Evolutionary conservation across 108 stramenopile species (phyloP), one percentile per base, ranked within the genome.

Genomic region (Cylindrotheca closterium): DNA sequence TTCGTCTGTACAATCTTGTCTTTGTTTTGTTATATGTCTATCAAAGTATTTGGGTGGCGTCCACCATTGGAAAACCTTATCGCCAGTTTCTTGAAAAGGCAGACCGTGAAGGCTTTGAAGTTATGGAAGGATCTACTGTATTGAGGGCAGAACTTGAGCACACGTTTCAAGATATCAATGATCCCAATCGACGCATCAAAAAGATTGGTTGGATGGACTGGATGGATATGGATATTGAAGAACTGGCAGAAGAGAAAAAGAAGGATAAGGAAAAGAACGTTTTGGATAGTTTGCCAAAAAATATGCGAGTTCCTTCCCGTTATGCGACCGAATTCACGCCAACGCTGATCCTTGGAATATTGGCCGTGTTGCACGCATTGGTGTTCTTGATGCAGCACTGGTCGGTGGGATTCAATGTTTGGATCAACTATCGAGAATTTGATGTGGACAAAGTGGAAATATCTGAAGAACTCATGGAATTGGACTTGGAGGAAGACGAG

Each of bases 381-480:
- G 68, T 97, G 34, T 60, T 92, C 34, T 73, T 98, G 45, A 69
- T 96, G 80, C 96, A 97, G 73, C 79, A 91, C 66, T 98, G 98
- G 98, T 83, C 75, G 47, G 96, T 97, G n/a, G 73, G 59, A 34
- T 96, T 98, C 70, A 75, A 89, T 51, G 88, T 92, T 19, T 83
- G 88, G 81, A 79, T 97, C 50, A 92, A 95, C 65, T 97, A 89
- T 63, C 62, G 73, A 2, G 79, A 79, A 52, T 67, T 89, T 0
- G 73, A 87, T 30, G 75, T 64, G 3, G 79, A 75, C 24, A 27
- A 50, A 15, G 50, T 75, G 15, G 73, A 82, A 4, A 27, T 91
- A 21, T 86, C 86, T 7, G 82, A 81, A 24, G 62, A 69, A 2
- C 76, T 87, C 75, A 61, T 89, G 78, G 88, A 87, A n/a, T 53